Base-by-base conservation (phyloP, 1,139 yeast species). In the Lodderomyces margitis region DNA sequence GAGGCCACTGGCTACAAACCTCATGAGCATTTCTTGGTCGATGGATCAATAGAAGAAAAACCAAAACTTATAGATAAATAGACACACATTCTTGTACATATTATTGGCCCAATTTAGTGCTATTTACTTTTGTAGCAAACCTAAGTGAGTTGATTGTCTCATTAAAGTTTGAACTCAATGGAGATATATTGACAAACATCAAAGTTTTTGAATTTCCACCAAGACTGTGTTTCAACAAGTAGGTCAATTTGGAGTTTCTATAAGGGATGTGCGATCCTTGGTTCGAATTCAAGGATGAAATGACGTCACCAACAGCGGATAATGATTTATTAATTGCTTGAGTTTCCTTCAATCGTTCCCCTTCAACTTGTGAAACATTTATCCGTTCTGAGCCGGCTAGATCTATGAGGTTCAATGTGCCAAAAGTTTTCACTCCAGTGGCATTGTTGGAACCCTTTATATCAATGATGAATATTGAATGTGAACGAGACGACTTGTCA, bases 141-240 rank as follows among this genome's bases (percentile, higher is more conserved):
- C 98, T 69, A 44, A 92, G 68, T 0, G 96, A 87, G 55, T 87
- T 87, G 20, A 91, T 55, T 0, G 96, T 84, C 57, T 92, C 98
- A 50, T 73, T 78, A 39, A 81, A 72, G 58, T 87, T 87, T 21
- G 65, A 65, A 17, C 59, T 61, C 38, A 76, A 63, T 4, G 96
- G 91, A 2, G 96, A 86, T 5, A 91, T 74, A 54, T 89, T 91
- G 11, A 89, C 97, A 70, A 92, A 85, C 97, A 92, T 89, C 45
- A 92, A 68, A 0, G 97, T 89, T 59, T 91, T 92, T 1, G 96
- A 87, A 44, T 80, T 76, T 0, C 96, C 97, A 2, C 87, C 82
- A 34, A 92, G 68, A 34, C 97, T 88, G 56, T 87, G 81, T 55
- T 89, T 94, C 47, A 92, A 68, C 14, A 91, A 66, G 56, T 87